phyloP scores from a whole-genome alignment of 441 rosid species.

The Euphorbia celastroides region DNA sequence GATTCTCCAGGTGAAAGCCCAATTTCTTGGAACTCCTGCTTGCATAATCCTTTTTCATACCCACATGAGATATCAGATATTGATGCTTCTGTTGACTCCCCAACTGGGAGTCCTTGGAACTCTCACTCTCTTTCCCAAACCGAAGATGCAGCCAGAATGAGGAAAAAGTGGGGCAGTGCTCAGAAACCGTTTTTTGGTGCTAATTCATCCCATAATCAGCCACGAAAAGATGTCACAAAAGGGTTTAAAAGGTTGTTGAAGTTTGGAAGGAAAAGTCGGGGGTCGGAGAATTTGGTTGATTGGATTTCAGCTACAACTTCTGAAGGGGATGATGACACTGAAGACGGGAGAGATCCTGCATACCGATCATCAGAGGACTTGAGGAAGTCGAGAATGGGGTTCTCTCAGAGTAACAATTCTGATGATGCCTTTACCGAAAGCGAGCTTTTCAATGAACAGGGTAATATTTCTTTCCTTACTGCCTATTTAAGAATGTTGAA shows the following conservation, averaged over 20 bases:
- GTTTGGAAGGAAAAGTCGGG: conserved; percentile 91
- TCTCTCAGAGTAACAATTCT: conserved; percentile 61
- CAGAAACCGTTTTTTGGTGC: conserved; percentile 70
- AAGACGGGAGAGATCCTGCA: conserved; percentile 84
- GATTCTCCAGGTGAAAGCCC: conserved; percentile 77
- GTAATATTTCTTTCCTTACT: too few relatives aligned
- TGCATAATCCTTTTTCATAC: conserved; percentile 64
- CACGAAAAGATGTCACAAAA: conserved; percentile 82
- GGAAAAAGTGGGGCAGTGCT: conserved; percentile 98
- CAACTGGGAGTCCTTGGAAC: conserved; percentile 91
- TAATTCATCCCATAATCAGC: conserved; percentile 61
- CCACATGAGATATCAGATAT: conserved; percentile 70
- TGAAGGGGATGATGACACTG: conserved; percentile 99
- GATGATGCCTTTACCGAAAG: conserved; percentile 75
- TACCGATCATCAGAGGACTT: conserved; percentile 82
- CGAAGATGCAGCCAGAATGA: too few relatives aligned
- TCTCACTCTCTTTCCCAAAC: too few relatives aligned
- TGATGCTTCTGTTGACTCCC: conserved; percentile 83
- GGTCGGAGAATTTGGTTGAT: conserved; percentile 73
- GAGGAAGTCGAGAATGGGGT: conserved; percentile 97
- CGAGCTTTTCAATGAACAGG: conserved; percentile 74
- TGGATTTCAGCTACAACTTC: conserved; percentile 99
- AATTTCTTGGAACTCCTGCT: conserved; percentile 63
- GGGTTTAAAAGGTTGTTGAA: conserved; percentile 89
- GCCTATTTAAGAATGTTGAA: too few relatives aligned